phyloP scores from a whole-genome alignment of 2,329 filamentous ascomycete species.

The Onygena corvina region DNA sequence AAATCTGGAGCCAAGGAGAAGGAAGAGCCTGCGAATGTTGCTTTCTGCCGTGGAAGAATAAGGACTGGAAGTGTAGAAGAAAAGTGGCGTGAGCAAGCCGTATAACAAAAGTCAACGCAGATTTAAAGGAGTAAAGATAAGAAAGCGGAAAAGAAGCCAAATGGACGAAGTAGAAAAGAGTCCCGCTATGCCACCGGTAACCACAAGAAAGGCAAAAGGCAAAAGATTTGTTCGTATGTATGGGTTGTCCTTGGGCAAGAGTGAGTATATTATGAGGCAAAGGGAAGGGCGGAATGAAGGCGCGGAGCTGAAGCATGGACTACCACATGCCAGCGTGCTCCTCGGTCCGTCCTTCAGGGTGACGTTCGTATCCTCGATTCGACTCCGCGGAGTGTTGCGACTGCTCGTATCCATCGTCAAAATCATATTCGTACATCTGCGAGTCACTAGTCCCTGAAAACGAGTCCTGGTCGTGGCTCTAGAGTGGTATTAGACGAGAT shows the following conservation, averaged over 20 bases:
- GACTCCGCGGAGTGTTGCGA: conserved; percentile 25
- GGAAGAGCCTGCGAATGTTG: not conserved
- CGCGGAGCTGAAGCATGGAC: conserved; percentile 1
- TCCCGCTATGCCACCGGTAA: conserved; percentile 16
- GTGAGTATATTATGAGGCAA: not conserved
- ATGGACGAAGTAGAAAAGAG: conserved; percentile 4
- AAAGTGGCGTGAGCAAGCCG: not conserved
- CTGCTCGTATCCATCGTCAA: conserved; percentile 30
- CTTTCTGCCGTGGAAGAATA: not conserved
- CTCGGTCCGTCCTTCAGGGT: conserved; percentile 22
- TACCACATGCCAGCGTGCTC: conserved; percentile 41
- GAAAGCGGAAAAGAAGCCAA: conserved; percentile 1
- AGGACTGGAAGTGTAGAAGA: not conserved
- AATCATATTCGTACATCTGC: conserved; percentile 41
- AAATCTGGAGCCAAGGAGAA: not conserved
- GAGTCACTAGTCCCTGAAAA: conserved; percentile 38
- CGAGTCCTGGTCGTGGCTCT: conserved; percentile 24
- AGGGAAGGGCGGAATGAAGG: not conserved
- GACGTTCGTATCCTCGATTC: conserved; percentile 33
- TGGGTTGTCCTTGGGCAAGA: not conserved
- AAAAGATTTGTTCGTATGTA: not conserved
- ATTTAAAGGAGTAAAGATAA: no score
- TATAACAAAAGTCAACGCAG: not conserved
- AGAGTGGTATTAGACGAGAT: conserved; percentile 3
- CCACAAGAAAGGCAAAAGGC: not conserved